Evolutionary conservation across 2,329 filamentous ascomycete genomes (phyloP).

Genomic region (Ophiostoma sp.): DNA sequence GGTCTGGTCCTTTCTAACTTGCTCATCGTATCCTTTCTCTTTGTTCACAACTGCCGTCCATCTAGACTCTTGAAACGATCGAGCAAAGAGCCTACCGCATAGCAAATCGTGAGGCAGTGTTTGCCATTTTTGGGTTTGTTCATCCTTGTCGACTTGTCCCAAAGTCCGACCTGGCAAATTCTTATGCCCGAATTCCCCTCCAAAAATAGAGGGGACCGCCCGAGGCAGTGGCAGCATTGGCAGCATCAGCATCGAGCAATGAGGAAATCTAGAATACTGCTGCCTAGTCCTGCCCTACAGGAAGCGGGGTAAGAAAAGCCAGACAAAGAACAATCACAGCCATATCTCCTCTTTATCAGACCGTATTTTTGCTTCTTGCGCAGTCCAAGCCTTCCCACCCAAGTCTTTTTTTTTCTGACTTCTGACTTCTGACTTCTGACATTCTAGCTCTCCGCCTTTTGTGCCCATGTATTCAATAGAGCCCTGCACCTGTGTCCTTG

Average conservation of each 20-base stretch:
- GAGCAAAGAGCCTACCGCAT: neutral
- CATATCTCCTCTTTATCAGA: neutral
- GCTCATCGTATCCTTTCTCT: neutral
- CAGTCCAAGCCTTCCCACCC: neutral
- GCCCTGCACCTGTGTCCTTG: neutral
- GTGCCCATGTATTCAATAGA: neutral
- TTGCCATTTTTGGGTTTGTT: neutral
- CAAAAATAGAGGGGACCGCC: conserved; percentile 11
- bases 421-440: neutral
- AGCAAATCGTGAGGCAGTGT: neutral
- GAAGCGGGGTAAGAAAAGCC: neutral
- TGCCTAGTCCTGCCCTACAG: conserved; percentile 13
- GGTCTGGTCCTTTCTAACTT: neutral
- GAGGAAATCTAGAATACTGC: neutral
- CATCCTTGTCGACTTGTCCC: neutral
- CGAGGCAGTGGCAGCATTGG: neutral
- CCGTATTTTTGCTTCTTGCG: neutral
- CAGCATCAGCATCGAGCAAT: neutral
- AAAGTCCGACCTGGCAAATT: neutral
- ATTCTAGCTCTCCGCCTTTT: neutral
- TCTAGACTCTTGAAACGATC: neutral
- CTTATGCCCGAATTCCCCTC: conserved; percentile 8
- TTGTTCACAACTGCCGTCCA: neutral
- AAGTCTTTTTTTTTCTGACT: neutral
- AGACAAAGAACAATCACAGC: neutral